Base-by-base conservation (phyloP, 306 rosid species). In the Vigna unguiculata region DNA sequence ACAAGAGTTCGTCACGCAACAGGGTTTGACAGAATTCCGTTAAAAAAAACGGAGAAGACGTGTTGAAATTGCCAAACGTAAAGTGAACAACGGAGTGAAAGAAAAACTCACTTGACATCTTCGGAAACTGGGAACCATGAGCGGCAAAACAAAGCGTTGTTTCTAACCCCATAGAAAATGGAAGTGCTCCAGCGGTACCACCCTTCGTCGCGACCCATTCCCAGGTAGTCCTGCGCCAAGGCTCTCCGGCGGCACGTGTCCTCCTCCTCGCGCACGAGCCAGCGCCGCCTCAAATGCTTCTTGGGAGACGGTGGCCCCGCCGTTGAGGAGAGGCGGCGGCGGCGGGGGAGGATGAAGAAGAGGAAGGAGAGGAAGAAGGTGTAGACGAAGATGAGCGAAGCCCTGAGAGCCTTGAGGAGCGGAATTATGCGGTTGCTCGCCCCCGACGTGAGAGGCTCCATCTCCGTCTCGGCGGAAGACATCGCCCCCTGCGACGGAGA, bases 391-490 rank as follows among this genome's bases (percentile, higher is more conserved):
- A 90, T 28, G 51, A 95, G 76, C 20, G 88, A 86, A 5, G 87
- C 78, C 75, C 89, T 76, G 0, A 96, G 61, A 4, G 98, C 64
- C 81, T 82, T 96, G 13, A 96, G 80, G 68, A 92, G 78, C 20
- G 99, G 99, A 64, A 96, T 90, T 53, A 96, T 96, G 65, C 99
- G 98, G 80, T 90, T 92, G 90, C 99, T 96, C 1, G 99, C 99
- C 5, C 99, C 99, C 8, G 99, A 96, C 63, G 99, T 96, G 30
- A 96, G 89, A 34, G 82, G 99, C 77, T 96, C 99, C 91, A 92
- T 86, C 86, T 76, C 91, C 58, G 67, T 76, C 71, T 85, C 89
- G 57, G 85, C 78, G 87, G 80, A 71, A 41, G 83, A 30, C 89
- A 91, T 89, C 83, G 84, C 82, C 54, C 10, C 28, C 74, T 52